These are phyloP conservation scores for Ascochyta lentis DNA, from an alignment of 2,329 filamentous ascomycete genomes.

Conservation along the genomic window DNA sequence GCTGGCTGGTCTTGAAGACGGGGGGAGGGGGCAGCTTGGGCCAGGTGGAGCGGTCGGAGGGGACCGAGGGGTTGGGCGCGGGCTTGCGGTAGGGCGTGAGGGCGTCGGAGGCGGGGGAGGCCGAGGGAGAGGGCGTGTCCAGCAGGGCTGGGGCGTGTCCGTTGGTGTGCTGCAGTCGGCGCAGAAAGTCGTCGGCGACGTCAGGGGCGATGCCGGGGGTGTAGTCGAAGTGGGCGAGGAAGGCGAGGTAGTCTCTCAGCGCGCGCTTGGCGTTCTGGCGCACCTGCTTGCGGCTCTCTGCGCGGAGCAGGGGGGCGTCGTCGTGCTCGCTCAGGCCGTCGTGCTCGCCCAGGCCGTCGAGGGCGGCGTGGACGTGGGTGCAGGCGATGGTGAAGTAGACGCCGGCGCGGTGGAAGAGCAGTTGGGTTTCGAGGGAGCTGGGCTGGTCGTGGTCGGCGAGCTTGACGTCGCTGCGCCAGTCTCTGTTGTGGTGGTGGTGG, in stretches of 20 bases:
- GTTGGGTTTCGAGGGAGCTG: constrained; percentile 74
- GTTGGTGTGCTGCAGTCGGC: constrained; percentile 30
- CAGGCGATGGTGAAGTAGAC: constrained; percentile 76
- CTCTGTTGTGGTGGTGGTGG: constrained; percentile 49
- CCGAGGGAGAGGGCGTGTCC: constrained; percentile 28
- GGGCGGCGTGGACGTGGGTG: constrained; percentile 65
- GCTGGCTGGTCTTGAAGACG: constrained; percentile 64
- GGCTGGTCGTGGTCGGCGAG: constrained; percentile 72
- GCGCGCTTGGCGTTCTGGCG: constrained; percentile 78
- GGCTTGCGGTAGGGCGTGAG: constrained; percentile 51
- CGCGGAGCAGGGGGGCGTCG: no score
- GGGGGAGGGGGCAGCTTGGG: constrained; percentile 58
- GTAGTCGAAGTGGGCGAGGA: constrained; percentile 78
- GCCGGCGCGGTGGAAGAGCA: constrained; percentile 77
- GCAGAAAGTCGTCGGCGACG: constrained; percentile 61
- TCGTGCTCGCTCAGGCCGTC: constrained; percentile 39
- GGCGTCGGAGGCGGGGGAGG: constrained; percentile 47
- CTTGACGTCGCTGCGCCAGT: constrained; percentile 59
- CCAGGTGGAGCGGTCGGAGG: constrained; percentile 50
- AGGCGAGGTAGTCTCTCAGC: constrained; percentile 75
- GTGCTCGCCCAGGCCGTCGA: constrained; percentile 57
- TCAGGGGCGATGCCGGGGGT: constrained; percentile 72
- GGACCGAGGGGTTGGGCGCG: constrained; percentile 30
- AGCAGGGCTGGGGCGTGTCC: constrained; percentile 30
- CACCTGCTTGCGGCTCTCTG: constrained; percentile 71